Evolutionary conservation across 1,284 basidiomycete species (phyloP).

Genomic region (Kwoniella shivajii): DNA sequence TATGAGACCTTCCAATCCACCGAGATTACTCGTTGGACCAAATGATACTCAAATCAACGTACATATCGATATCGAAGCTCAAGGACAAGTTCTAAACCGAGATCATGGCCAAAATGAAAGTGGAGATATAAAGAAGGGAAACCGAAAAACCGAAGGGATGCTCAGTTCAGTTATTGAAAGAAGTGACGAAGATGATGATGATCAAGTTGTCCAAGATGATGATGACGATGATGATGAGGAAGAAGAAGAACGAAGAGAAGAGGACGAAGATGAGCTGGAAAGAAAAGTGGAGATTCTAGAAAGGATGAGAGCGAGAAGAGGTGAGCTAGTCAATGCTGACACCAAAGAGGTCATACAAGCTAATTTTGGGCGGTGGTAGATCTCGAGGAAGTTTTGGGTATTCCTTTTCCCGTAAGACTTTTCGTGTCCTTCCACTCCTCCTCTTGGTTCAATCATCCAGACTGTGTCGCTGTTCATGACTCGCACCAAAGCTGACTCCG

Average conservation of each 20-base stretch:
- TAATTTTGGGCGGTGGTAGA: slow-evolving; percentile 22
- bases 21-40: not conserved
- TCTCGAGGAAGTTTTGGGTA: slow-evolving; percentile 49
- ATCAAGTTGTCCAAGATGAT: slow-evolving; percentile 4
- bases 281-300: slow-evolving; percentile 50
- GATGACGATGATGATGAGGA: slow-evolving; percentile 20
- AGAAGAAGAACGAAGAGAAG: slow-evolving; percentile 22
- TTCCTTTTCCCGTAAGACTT: slow-evolving; percentile 51
- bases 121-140: not conserved
- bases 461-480: too few species aligned
- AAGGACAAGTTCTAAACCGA: not conserved
- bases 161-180: slow-evolving; percentile 18
- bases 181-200: slow-evolving; percentile 16
- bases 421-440: too few species aligned
- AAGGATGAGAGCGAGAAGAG: slow-evolving; percentile 46
- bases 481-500: not conserved
- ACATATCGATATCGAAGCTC: not conserved
- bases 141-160: slow-evolving; percentile 6
- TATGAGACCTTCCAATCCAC: slow-evolving; percentile 22
- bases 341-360: not conserved
- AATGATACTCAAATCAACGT: not conserved
- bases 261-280: slow-evolving; percentile 48
- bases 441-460: too few species aligned
- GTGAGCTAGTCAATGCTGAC: slow-evolving; percentile 21
- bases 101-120: not conserved